A percentile compares a stretch with the other conserved stretches of the same genome.
Conservation (phyloP, 495 filamentous ascomycete species). For the Daldinia loculata region DNA sequence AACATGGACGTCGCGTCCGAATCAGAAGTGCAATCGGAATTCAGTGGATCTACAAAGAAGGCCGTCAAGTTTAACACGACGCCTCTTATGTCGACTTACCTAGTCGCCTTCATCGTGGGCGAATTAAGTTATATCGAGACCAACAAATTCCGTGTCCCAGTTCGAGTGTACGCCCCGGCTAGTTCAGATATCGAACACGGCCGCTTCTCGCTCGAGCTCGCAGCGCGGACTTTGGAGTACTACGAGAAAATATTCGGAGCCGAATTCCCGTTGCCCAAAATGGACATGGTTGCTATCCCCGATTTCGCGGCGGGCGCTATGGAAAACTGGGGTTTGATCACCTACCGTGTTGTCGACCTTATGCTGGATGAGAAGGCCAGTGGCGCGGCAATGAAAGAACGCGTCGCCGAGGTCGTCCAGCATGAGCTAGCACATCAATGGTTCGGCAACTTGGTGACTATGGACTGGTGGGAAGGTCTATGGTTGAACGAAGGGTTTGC, state of each 20-base stretch:
- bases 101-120: conserved; percentile 78
- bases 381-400: conserved; percentile 90
- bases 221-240: conserved; percentile 72
- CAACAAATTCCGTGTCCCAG: conserved; percentile 74
- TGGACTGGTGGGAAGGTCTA: conserved; percentile 99
- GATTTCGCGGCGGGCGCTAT: conserved; percentile 94
- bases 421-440: conserved; percentile 98
- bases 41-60: conserved; percentile 67
- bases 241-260: conserved; percentile 81
- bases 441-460: conserved; percentile 98
- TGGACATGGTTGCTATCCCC: conserved; percentile 98
- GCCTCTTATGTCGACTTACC: conserved; percentile 80
- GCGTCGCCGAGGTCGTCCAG: conserved; percentile 92
- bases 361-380: conserved; percentile 91
- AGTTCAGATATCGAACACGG: conserved; percentile 72
- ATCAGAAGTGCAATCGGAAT: conserved; percentile 64
- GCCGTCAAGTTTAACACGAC: conserved; percentile 77
- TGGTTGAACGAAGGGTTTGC: conserved; percentile 99
- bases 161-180: conserved; percentile 73
- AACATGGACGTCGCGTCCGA: conserved; percentile 82
- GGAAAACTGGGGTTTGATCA: conserved; percentile 99
- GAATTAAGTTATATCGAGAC: conserved; percentile 81
- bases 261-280: conserved; percentile 78
- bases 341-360: conserved; percentile 90
- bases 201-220: conserved; percentile 73